Base-by-base conservation (phyloP, 139 green algal genomes). In the Tetradesmus obliquus region DNA sequence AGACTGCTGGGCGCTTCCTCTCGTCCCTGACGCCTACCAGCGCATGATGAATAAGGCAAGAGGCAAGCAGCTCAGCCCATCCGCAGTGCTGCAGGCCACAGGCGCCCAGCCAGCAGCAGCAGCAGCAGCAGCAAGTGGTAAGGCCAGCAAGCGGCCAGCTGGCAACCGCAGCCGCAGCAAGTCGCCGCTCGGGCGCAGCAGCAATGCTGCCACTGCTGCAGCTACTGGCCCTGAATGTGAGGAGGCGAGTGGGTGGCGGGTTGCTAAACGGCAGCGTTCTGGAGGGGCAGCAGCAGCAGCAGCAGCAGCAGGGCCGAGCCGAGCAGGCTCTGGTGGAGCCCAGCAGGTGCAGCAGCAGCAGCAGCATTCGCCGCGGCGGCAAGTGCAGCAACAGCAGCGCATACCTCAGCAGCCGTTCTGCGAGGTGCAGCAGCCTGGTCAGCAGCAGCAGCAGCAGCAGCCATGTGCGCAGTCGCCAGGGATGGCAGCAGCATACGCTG, bases 401-500 rank as follows among this genome's bases (percentile, higher is more conserved):
- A 4, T 55, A 51, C 15, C 32, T 19, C 6, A 15, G 32, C 66
- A 45, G 24, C 84, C 53, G 84, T 62, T 87, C 19, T 76, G 66
- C 17, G 66, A 76, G 1, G 17, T 5, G 13, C 66, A 82, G 45
- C 85, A 62, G 32, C 45, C 57, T 53, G 76, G 24, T 3, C 57
- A 89, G 5, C 85, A 82, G 45, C 85, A 88, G 83, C 83, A 87
- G 22, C 45, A 82, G 62, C 85, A 89, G 85, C 85, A 66, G 84
- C n/a, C 12, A 32, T 20, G 32, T 32, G n/a, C 57, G 60, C 84
- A 79, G 15, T 62, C 85, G 9, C 45, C 62, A 13, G 53, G 51
- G 20, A 82, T 62, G 19, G 62, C 53, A n/a, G 62, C 45, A 45
- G 85, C 85, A 60, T 12, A 32, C n/a, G 85, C 85, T 62, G 85